Percentiles rank a stretch among this genome's conserved stretches.
These are phyloP conservation scores for Penicillium hordei DNA, from an alignment of 2,329 filamentous ascomycete genomes.

Conservation along the genomic window DNA sequence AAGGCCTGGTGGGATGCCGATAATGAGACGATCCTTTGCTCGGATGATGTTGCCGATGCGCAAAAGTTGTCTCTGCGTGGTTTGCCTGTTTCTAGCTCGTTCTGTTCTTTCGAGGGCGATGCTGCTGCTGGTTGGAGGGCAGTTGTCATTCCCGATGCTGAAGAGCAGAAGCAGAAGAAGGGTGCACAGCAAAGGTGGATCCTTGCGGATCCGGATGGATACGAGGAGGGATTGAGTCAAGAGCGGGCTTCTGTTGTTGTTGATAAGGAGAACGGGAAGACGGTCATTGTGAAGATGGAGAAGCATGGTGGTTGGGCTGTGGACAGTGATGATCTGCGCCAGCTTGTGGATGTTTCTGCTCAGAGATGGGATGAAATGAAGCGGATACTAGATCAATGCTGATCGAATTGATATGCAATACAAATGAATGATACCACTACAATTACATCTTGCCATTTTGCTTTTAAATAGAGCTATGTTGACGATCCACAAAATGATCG, in stretches of 20 bases:
- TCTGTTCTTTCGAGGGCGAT: slow-evolving; percentile 71
- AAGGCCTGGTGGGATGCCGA: slow-evolving; percentile 81
- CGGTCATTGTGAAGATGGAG: slow-evolving; percentile 66
- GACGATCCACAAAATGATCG: not conserved
- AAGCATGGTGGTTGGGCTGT: slow-evolving; percentile 78
- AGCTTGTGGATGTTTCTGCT: slow-evolving; percentile 60
- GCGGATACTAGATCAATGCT: slow-evolving; percentile 40
- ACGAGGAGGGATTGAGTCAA: slow-evolving; percentile 81
- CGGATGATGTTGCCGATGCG: slow-evolving; percentile 56
- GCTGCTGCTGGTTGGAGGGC: slow-evolving; percentile 41
- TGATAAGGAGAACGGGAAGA: slow-evolving; percentile 54
- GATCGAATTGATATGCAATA: slow-evolving; percentile 13
- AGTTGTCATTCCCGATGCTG: slow-evolving; percentile 36
- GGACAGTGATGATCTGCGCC: slow-evolving; percentile 61
- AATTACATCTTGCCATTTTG: not conserved
- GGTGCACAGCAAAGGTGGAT: slow-evolving; percentile 60
- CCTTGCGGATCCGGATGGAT: slow-evolving; percentile 80
- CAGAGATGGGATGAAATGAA: slow-evolving; percentile 64
- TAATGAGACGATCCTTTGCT: slow-evolving; percentile 75
- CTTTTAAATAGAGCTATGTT: not conserved
- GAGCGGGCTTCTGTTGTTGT: slow-evolving; percentile 83
- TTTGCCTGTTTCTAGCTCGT: slow-evolving; percentile 74
- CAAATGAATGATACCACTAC: slow-evolving; percentile 31
- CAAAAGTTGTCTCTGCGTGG: slow-evolving; percentile 60
- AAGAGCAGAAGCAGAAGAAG: slow-evolving; percentile 44